phyloP scores from a whole-genome alignment of 768 basidiomycete genomes.

The Auriscalpium vulgare region DNA sequence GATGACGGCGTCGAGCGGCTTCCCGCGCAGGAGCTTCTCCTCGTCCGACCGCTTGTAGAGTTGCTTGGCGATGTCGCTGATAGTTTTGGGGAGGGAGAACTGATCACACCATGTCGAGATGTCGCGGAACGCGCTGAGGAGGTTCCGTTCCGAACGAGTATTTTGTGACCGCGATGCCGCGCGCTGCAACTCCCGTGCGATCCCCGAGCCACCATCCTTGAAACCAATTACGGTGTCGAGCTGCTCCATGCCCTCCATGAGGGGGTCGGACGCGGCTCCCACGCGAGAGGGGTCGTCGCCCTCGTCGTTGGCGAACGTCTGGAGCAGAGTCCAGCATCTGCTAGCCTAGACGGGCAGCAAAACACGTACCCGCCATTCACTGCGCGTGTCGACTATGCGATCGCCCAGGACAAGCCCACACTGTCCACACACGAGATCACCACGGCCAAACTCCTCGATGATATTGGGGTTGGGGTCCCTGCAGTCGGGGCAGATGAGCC shows the following conservation, averaged over 20 bases:
- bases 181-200: constrained; percentile 87
- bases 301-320: constrained; percentile 99
- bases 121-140: constrained; percentile 83
- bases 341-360: constrained; percentile 8
- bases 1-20: constrained; percentile 87
- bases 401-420: constrained; percentile 96
- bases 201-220: constrained; percentile 88
- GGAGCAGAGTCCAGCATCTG: constrained; percentile 12
- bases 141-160: constrained; percentile 76
- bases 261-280: constrained; percentile 88
- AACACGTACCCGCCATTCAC: constrained; percentile 88
- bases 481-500: constrained; percentile 93
- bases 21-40: constrained; percentile 86
- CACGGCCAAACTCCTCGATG: constrained; percentile 94
- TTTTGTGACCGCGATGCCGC: constrained; percentile 77
- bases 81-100: constrained; percentile 88
- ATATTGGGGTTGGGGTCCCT: constrained; percentile 89
- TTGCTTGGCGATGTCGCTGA: constrained; percentile 94
- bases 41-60: constrained; percentile 96
- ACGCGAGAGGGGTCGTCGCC: constrained; percentile 99
- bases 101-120: constrained; percentile 93
- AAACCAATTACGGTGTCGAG: constrained; percentile 94
- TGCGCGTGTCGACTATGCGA: constrained; percentile 92
- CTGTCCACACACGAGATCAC: constrained; percentile 91
- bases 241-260: constrained; percentile 92